Conservation (phyloP, 306 rosid genomes). For the Cicer chorassanicum region DNA sequence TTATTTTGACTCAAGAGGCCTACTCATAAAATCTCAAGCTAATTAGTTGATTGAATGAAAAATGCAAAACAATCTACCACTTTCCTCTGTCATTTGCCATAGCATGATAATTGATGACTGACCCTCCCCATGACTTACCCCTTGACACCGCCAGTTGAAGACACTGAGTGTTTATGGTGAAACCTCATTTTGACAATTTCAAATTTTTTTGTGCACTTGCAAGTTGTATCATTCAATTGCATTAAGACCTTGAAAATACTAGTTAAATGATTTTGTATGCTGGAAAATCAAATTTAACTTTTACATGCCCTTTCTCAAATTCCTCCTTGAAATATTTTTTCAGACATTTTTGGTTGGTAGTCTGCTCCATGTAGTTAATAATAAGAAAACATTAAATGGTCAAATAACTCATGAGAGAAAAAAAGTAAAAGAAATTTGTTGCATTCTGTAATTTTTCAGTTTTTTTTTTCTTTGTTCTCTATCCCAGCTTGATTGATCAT, state of each 20-base stretch:
- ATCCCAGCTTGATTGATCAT: neutral
- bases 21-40: neutral
- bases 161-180: neutral
- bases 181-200: neutral
- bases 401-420: neutral
- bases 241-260: constrained; percentile 27
- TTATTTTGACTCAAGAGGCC: neutral
- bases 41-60: too few relatives aligned
- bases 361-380: constrained; percentile 2
- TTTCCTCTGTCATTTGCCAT: constrained; percentile 14
- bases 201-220: constrained; percentile 29
- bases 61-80: neutral
- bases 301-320: neutral
- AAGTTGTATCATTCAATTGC: neutral
- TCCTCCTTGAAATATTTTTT: neutral
- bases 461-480: neutral
- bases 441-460: neutral
- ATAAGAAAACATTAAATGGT: neutral
- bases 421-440: neutral
- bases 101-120: neutral
- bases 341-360: neutral
- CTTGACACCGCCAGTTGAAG: constrained; percentile 1
- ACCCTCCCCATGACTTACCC: too few relatives aligned
- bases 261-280: constrained; percentile 11
- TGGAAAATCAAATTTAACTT: constrained; percentile 8